Evolutionary conservation across 1,284 basidiomycete species (phyloP).

Genomic region (Hymenochaete sp.): DNA sequence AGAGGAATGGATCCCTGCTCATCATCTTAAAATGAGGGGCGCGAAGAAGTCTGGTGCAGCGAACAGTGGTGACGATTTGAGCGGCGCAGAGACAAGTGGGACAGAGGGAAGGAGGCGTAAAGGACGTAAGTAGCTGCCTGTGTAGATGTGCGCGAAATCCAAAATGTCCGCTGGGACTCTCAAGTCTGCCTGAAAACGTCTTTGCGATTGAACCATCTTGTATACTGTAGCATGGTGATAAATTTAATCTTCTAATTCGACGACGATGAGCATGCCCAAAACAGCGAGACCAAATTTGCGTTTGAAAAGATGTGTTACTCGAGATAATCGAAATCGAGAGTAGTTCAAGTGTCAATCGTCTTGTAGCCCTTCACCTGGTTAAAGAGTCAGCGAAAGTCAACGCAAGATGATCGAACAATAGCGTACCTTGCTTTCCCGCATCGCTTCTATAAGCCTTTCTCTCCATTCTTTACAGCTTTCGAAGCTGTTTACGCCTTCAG

Average conservation of each 20-base stretch:
- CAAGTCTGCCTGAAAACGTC: too few species aligned
- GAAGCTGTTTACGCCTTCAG: conserved; percentile 87
- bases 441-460: conserved; percentile 77
- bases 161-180: too few species aligned
- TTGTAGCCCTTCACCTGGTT: conserved; percentile 47
- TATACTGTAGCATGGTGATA: too few species aligned
- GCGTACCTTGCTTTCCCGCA: conserved; percentile 81
- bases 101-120: conserved; percentile 52
- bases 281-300: background rate
- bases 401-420: background rate
- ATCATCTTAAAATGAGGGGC: conserved; percentile 70
- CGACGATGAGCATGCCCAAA: background rate
- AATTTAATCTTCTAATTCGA: too few species aligned
- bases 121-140: conserved; percentile 42
- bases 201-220: too few species aligned
- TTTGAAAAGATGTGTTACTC: background rate
- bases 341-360: conserved; percentile 31
- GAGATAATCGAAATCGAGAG: background rate
- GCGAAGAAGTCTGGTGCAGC: conserved; percentile 37
- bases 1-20: conserved; percentile 89
- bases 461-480: conserved; percentile 85
- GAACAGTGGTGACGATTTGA: conserved; percentile 63
- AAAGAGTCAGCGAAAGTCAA: background rate
- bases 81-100: conserved; percentile 49
- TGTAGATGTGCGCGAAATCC: too few species aligned